A percentile compares a stretch with the other conserved stretches of the same genome.
Conservation (phyloP, 2,329 filamentous ascomycete genomes). For the Pezicula neosporulosa region DNA sequence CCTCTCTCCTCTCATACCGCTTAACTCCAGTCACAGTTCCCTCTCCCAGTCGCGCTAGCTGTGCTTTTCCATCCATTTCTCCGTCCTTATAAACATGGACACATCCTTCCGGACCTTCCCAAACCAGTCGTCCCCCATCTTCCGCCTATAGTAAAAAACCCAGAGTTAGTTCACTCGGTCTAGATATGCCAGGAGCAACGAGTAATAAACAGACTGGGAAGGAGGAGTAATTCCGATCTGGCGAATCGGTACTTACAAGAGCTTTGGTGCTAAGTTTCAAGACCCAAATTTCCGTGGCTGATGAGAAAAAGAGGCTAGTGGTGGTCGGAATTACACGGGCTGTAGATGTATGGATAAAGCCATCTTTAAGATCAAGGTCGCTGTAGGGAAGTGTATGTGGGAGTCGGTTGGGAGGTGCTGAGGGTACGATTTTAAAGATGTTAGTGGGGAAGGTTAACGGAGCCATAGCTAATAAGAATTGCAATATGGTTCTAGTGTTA, state of each 20-base stretch:
- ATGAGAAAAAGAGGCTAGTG: neutral
- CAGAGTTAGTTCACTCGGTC: too few species aligned
- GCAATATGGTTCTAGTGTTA: too few species aligned
- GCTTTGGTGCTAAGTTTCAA: neutral
- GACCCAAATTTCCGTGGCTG: neutral
- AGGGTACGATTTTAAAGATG: conserved; percentile 1
- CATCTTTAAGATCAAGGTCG: neutral
- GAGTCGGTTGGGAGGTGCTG: neutral
- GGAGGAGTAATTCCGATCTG: too few species aligned
- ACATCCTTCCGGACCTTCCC: neutral
- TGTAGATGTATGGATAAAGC: neutral
- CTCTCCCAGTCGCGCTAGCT: neutral
- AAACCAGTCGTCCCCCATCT: neutral
- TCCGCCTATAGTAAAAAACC: too few species aligned
- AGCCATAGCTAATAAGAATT: neutral
- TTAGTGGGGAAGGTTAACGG: neutral
- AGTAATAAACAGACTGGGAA: too few species aligned
- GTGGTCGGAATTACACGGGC: neutral
- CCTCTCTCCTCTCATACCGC: neutral
- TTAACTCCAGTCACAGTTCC: neutral
- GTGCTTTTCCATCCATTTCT: neutral
- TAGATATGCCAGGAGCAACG: too few species aligned
- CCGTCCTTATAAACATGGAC: neutral
- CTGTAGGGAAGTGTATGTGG: neutral
- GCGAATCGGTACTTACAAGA: neutral